A percentile compares a stretch with the other conserved stretches of the same genome.
These are phyloP conservation scores for Phytophthora hybrid DNA, from an alignment of 352 stramenopile genomes.

Conservation along the genomic window DNA sequence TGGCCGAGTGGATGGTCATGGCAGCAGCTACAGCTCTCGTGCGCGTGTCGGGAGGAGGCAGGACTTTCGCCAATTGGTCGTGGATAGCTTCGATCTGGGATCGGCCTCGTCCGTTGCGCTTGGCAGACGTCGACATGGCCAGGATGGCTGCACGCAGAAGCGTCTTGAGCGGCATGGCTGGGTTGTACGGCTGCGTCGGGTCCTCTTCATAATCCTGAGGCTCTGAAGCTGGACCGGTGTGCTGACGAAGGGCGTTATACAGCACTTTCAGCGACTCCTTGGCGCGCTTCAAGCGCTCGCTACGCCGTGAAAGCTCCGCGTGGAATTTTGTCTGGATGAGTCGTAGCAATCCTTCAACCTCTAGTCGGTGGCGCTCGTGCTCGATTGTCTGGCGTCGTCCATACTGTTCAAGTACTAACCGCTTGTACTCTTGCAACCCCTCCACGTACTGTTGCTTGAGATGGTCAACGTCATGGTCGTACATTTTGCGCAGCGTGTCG, in stretches of 20 bases:
- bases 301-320: slow-evolving; percentile 59
- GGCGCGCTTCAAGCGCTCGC: slow-evolving; percentile 53
- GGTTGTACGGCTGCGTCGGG: slow-evolving; percentile 31
- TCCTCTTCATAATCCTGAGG: slow-evolving; percentile 4
- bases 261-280: slow-evolving; percentile 75
- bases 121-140: slow-evolving; percentile 70
- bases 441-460: slow-evolving; percentile 73
- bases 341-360: slow-evolving; percentile 69
- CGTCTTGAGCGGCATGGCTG: slow-evolving; percentile 52
- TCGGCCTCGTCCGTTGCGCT: slow-evolving; percentile 48
- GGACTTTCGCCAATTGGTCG: slow-evolving; percentile 35
- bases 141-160: slow-evolving; percentile 69
- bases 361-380: slow-evolving; percentile 59
- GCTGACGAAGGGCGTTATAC: slow-evolving; percentile 53
- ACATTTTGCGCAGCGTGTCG: slow-evolving; percentile 45
- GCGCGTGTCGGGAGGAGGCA: slow-evolving; percentile 7
- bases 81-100: slow-evolving; percentile 56
- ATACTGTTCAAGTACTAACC: slow-evolving; percentile 76
- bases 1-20: slow-evolving; percentile 48
- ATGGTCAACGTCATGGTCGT: slow-evolving; percentile 49
- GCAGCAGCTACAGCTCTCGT: slow-evolving; percentile 33
- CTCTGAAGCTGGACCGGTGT: slow-evolving; percentile 9
- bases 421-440: slow-evolving; percentile 73
- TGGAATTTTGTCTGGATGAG: slow-evolving; percentile 74
- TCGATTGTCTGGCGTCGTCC: slow-evolving; percentile 64